phyloP scores from a whole-genome alignment of 1,284 basidiomycete species.

The Leucoagaricus sp. region DNA sequence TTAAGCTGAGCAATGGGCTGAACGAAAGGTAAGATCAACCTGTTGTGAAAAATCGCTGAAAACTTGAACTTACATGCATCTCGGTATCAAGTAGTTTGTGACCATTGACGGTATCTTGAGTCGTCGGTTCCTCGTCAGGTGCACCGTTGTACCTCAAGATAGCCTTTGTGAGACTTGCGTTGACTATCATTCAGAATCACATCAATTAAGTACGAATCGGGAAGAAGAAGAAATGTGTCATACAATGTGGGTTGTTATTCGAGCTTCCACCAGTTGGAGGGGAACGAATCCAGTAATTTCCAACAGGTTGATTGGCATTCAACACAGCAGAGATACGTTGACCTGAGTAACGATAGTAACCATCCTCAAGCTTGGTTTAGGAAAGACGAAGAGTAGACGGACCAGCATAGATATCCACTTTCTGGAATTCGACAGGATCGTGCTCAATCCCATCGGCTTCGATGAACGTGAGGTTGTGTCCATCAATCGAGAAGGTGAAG shows the following conservation, averaged over 20 bases:
- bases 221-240: neutral
- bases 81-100: slow-evolving; percentile 31
- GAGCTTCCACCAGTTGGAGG: slow-evolving; percentile 29
- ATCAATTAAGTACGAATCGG: slow-evolving; percentile 16
- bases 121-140: slow-evolving; percentile 35
- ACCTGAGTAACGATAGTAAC: slow-evolving; percentile 10
- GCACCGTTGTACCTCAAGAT: slow-evolving; percentile 53
- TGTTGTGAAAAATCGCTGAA: neutral
- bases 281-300: slow-evolving; percentile 30
- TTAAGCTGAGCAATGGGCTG: slow-evolving; percentile 33
- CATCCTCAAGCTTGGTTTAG: no score
- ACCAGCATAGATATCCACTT: slow-evolving; percentile 36
- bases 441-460: slow-evolving; percentile 44
- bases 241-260: slow-evolving; percentile 33
- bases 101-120: slow-evolving; percentile 25
- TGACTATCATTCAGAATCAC: slow-evolving; percentile 29
- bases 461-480: slow-evolving; percentile 48
- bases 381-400: no score
- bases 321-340: slow-evolving; percentile 27
- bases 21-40: neutral
- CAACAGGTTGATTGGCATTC: slow-evolving; percentile 20
- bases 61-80: slow-evolving; percentile 30
- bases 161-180: slow-evolving; percentile 39
- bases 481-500: slow-evolving; percentile 46
- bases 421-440: slow-evolving; percentile 36